These are phyloP conservation scores for Acarospora socialis DNA, from an alignment of 2,329 filamentous ascomycete genomes.

Conservation along the genomic window DNA sequence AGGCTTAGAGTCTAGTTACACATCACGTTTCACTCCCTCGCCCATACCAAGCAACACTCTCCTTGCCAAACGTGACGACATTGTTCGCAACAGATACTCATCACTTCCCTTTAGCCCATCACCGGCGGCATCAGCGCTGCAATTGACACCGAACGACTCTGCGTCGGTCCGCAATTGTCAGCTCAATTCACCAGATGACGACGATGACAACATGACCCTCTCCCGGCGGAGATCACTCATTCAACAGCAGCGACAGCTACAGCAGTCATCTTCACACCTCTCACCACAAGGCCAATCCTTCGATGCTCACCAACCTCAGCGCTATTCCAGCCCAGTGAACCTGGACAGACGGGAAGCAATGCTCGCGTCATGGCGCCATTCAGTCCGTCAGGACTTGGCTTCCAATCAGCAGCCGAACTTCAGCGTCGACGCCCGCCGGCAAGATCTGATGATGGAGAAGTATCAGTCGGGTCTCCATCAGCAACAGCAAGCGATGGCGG, in stretches of 20 bases:
- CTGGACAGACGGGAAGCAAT: conserved; percentile 39
- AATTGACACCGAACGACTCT: conserved; percentile 1
- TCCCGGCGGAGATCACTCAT: conserved; percentile 52
- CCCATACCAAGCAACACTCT: conserved; percentile 31
- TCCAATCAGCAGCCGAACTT: conserved; percentile 21
- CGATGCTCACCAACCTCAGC: conserved; percentile 42
- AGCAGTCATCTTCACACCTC: conserved; percentile 21
- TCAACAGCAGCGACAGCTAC: conserved; percentile 30
- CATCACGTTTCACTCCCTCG: conserved; percentile 13
- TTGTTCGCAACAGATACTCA: conserved; percentile 29
- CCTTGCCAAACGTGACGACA: conserved; percentile 39
- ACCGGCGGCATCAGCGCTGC: background rate
- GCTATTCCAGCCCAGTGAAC: conserved; percentile 31
- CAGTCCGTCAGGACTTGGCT: conserved; percentile 48
- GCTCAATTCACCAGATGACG: conserved; percentile 21
- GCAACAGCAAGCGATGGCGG: conserved; percentile 1
- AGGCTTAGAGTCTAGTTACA: conserved; percentile 11
- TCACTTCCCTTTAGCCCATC: conserved; percentile 12
- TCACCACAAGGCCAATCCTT: conserved; percentile 25
- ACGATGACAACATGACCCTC: conserved; percentile 56
- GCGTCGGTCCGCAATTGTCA: conserved; percentile 1
- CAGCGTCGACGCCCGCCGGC: conserved; percentile 18
- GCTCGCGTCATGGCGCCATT: conserved; percentile 53
- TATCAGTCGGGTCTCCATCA: conserved; percentile 13
- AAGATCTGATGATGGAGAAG: conserved; percentile 42